Evolutionary conservation across 345 rosid genomes (phyloP), one percentile per base, ranked within the genome.

Genomic region (Dipteronia sinensis): DNA sequence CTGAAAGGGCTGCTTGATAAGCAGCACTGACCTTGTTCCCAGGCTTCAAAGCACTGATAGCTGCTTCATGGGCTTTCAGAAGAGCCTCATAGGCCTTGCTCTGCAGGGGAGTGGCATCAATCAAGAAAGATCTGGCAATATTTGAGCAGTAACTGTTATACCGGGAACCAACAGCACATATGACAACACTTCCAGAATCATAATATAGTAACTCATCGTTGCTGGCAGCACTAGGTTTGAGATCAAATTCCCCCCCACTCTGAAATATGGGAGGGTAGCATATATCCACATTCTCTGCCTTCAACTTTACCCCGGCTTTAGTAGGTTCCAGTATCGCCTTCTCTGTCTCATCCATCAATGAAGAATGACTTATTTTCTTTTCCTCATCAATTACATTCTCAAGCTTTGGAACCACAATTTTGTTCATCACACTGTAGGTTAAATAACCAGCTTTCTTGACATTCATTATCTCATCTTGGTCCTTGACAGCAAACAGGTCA

Each of bases 141-240:
- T 88, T 88, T 16, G 91, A 85, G 79, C 91, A 88, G 82, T 88
- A 88, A 71, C 86, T 88, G 59, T 82, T 88, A 69, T 88, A 88
- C 34, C 86, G 77, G 9, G 86, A 82, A 10, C 91, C 91, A 40
- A 86, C 47, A 25, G 86, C 89, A 73, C 91, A 88, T 65, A 86
- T 78, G n/a, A 88, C 85, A 17, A 88, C 88, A 81, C 91, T 83
- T 19, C 84, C 74, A 23, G 91, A 80, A 67, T 86, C 91, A 78
- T 85, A 86, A 76, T 83, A 77, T 16, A 86, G 86, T 42, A 67
- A 56, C 56, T 88, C 82, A 56, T 83, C 86, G 46, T 86, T 86
- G 88, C 91, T 88, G 13, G 88, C 76, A 16, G 91, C 91, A 77
- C 83, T 85, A 7, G 87, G 89, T 75, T 77, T 88, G 10, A 88